These are phyloP conservation scores for Metarhizium anisopliae DNA, from an alignment of 2,329 filamentous ascomycete genomes.

Conservation along the genomic window DNA sequence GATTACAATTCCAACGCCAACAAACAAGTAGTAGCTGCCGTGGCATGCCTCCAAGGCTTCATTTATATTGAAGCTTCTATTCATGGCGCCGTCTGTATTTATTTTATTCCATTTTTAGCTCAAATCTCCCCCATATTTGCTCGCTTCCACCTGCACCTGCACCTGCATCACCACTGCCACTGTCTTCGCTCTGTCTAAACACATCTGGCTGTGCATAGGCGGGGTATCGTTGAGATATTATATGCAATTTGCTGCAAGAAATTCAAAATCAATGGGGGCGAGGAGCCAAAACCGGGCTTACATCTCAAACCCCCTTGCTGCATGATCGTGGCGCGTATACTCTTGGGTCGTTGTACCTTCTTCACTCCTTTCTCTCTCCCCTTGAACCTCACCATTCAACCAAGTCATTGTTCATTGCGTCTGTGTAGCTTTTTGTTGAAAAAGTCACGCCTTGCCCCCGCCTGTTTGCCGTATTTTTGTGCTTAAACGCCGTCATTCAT, in stretches of 20 bases:
- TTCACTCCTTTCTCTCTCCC: background rate
- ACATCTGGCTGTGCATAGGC: constrained; percentile 13
- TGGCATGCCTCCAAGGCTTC: background rate
- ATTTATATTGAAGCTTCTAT: background rate
- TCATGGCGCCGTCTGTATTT: background rate
- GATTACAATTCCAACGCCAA: no score
- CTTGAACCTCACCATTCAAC: background rate
- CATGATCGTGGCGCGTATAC: constrained; percentile 8
- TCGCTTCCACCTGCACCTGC: background rate
- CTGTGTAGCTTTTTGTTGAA: constrained; percentile 33
- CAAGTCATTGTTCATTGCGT: background rate
- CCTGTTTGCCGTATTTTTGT: constrained; percentile 8
- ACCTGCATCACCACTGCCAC: background rate
- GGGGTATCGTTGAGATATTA: constrained; percentile 31
- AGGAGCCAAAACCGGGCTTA: background rate
- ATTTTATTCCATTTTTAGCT: background rate
- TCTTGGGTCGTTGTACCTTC: constrained; percentile 4
- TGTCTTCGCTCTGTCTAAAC: constrained; percentile 8
- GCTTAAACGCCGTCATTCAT: constrained; percentile 7
- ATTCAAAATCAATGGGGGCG: constrained; percentile 4
- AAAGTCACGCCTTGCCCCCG: constrained; percentile 22
- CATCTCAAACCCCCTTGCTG: constrained; percentile 1
- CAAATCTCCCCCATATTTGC: background rate
- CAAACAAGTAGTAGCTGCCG: background rate
- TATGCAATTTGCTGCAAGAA: constrained; percentile 18